Conservation (phyloP, 208 protist species). For the Vickermania ingenoplastis region DNA sequence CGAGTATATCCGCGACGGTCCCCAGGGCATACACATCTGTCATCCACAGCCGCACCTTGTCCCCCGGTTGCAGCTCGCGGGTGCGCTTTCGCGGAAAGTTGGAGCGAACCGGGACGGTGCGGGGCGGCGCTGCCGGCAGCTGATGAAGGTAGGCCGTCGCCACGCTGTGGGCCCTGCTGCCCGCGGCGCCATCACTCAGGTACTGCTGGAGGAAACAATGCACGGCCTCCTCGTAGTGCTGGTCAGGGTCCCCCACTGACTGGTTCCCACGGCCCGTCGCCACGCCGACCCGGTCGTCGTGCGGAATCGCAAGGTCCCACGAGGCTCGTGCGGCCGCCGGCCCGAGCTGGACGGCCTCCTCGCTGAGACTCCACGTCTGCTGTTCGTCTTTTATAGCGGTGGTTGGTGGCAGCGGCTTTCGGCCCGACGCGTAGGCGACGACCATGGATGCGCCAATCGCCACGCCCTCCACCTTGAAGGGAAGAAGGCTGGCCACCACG, state of each 20-base stretch:
- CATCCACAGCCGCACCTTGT: conserved; percentile 86
- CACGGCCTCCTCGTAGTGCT: conserved; percentile 42
- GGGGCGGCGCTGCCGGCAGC: conserved; percentile 30
- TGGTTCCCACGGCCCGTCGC: background rate
- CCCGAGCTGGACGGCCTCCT: background rate
- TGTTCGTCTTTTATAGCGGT: background rate
- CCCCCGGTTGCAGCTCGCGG: conserved; percentile 22
- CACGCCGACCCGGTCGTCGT: conserved; percentile 37
- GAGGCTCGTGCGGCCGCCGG: background rate
- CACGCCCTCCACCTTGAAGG: conserved; percentile 21
- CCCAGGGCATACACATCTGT: conserved; percentile 74
- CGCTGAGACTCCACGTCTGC: background rate
- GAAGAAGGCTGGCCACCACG: conserved; percentile 23
- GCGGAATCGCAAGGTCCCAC: conserved; percentile 72
- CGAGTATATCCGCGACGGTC: conserved; percentile 23
- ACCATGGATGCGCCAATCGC: conserved; percentile 44
- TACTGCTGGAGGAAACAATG: conserved; percentile 45
- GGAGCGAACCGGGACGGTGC: conserved; percentile 16
- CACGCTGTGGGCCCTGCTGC: conserved; percentile 9
- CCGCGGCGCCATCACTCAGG: conserved; percentile 21
- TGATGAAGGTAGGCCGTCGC: conserved; percentile 24
- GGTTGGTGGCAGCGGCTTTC: background rate
- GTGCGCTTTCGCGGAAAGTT: conserved; percentile 27
- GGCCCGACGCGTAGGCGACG: conserved; percentile 28
- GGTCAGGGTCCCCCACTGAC: conserved; percentile 17